phyloP scores from a whole-genome alignment of 768 basidiomycete genomes.

The Calocera cornea region DNA sequence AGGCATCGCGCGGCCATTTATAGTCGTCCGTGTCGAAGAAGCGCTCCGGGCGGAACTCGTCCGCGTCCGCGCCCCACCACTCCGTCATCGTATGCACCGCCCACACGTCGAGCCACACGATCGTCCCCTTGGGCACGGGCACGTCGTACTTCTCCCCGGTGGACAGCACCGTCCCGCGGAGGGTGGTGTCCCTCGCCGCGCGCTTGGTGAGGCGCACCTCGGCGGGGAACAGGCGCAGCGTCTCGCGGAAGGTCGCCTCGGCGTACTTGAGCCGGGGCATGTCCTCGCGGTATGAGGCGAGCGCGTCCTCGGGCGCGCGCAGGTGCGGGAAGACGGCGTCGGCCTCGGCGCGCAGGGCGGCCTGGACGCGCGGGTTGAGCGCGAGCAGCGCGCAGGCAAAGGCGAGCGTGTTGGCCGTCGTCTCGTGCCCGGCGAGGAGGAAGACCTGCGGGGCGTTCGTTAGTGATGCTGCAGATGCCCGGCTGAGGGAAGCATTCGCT shows the following conservation, averaged over 20 bases:
- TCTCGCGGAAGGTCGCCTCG: constrained; percentile 4
- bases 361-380: constrained; percentile 10
- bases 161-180: background rate
- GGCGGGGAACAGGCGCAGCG: background rate
- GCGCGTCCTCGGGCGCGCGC: background rate
- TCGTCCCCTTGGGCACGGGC: constrained; percentile 29
- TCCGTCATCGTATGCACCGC: constrained; percentile 36
- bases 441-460: constrained; percentile 28
- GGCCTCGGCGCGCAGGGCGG: background rate
- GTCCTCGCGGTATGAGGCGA: background rate
- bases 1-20: constrained; percentile 40
- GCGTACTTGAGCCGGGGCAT: constrained; percentile 1
- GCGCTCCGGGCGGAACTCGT: constrained; percentile 35
- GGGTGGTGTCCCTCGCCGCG: background rate
- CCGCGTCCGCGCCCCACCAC: constrained; percentile 37
- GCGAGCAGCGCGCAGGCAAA: constrained; percentile 7
- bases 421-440: constrained; percentile 35
- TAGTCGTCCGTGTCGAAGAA: constrained; percentile 39
- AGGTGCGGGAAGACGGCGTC: background rate
- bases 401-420: constrained; percentile 11
- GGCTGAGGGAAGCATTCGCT: too few species aligned
- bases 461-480: too few species aligned
- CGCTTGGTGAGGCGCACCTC: background rate
- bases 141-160: constrained; percentile 15
- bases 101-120: constrained; percentile 31